phyloP scores from a whole-genome alignment of 345 rosid species.

The Linum tenue region DNA sequence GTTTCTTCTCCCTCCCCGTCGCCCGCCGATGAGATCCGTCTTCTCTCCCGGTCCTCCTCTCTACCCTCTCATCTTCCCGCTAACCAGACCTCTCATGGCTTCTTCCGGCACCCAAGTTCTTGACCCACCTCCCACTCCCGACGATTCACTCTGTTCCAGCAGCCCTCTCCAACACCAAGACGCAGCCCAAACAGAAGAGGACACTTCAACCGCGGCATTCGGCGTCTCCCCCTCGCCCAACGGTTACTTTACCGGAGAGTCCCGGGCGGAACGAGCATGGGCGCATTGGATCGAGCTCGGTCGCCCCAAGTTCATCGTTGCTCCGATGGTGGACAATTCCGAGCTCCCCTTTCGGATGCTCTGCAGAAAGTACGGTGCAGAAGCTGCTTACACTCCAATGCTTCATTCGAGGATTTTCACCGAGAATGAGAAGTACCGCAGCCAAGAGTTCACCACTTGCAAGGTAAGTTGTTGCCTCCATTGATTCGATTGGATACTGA shows the following conservation, averaged over 20 bases:
- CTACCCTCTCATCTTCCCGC: constrained; percentile 8
- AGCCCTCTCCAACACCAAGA: constrained; percentile 19
- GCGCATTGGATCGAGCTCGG: constrained; percentile 74
- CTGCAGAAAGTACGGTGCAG: constrained; percentile 82
- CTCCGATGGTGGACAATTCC: constrained; percentile 99
- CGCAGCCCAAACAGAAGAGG: constrained; percentile 8
- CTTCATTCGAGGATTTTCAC: constrained; percentile 78
- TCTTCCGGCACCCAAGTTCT: constrained; percentile 16
- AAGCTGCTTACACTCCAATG: constrained; percentile 93
- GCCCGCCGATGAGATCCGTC: constrained; percentile 38
- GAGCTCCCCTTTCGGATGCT: constrained; percentile 96
- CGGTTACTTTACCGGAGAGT: constrained; percentile 29
- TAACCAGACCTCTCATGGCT: constrained; percentile 23
- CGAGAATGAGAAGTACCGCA: constrained; percentile 70
- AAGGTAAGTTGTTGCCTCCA: constrained; percentile 28
- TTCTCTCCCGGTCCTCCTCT: constrained; percentile 6
- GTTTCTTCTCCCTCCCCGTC: constrained; percentile 21
- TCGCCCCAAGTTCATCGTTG: constrained; percentile 66
- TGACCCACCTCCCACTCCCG: constrained; percentile 15
- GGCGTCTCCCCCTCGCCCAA: constrained; percentile 21
- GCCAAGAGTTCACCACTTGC: constrained; percentile 79
- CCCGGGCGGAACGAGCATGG: constrained; percentile 64
- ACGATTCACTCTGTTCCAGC: constrained; percentile 22
- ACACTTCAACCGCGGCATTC: constrained; percentile 3
- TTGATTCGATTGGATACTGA: no score